Base-by-base conservation (phyloP, 148 eudicot genomes). In the Beta vulgaris region DNA sequence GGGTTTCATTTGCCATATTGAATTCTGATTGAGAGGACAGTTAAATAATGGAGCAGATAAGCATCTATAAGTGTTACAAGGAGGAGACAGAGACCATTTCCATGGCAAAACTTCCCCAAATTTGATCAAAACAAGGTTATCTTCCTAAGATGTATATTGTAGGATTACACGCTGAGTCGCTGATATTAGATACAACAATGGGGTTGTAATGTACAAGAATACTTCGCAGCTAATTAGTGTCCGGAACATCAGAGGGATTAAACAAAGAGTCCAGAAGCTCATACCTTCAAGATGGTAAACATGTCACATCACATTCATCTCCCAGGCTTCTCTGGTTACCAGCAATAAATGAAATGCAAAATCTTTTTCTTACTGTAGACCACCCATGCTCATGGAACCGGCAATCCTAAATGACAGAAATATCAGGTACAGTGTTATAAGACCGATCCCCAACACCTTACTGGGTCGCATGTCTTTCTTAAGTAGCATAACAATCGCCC, bases 391-490 rank as follows among this genome's bases (percentile, higher is more conserved):
- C 81, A 83, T 82, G 25, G 88, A 85, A 81, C 76, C 71, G 74
- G 76, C 73, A 69, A 85, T 43, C 77, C 91, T 73, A 35, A 83
- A 74, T 19, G 79, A 84, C 0, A 94, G 90, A 75, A 94, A 94
- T 66, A 90, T 49, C 83, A 85, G 62, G 74, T 94, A 94, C 64
- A 94, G 75, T 10, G 83, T 69, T 40, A 94, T 80, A 28, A 94
- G 96, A 23, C 95, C 92, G 10, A 77, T 68, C 48, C 98, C 98
- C 76, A 94, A 84, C 74, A 79, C 76, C 84, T 76, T 85, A 81
- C 78, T 86, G 18, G 98, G 98, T 14, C 88, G 89, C 98, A 94
- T 94, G 48, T 87, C 90, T 69, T 94, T 91, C 83, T 80, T 75
- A 7, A 86, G 86, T 36, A 94, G 74, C 44, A 88, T 69, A 69